A percentile compares a stretch with the other conserved stretches of the same genome.
Evolutionary conservation across 139 green algal genomes (phyloP).

Genomic region (Penium margaritaceum): DNA sequence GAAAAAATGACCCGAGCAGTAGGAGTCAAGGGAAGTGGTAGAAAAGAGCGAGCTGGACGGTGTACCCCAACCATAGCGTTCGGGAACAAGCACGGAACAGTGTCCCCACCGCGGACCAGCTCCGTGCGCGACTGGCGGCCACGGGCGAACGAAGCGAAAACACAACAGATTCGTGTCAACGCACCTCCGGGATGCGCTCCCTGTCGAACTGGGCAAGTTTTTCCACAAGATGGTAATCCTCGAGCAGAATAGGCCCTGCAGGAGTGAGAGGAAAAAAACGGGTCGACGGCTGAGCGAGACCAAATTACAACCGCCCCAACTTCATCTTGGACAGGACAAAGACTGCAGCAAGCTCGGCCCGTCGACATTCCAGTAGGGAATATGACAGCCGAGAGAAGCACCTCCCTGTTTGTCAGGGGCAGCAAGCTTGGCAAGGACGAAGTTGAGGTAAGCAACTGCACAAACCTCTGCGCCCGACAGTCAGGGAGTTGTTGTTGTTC

Average conservation of each 20-base stretch:
- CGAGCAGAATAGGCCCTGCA: slow-evolving; percentile 58
- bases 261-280: neutral
- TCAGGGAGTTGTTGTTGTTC: slow-evolving; percentile 88
- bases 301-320: neutral
- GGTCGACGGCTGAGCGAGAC: neutral
- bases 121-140: too few relatives aligned
- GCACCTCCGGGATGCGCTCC: slow-evolving; percentile 84
- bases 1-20: too few relatives aligned
- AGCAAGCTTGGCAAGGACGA: neutral
- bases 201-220: slow-evolving; percentile 93
- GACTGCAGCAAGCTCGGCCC: neutral
- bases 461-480: slow-evolving; percentile 59
- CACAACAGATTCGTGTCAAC: neutral
- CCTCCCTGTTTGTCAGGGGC: neutral
- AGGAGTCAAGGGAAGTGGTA: too few relatives aligned
- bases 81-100: too few relatives aligned
- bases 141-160: too few relatives aligned
- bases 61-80: too few relatives aligned
- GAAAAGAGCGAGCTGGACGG: too few relatives aligned
- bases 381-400: neutral
- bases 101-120: too few relatives aligned
- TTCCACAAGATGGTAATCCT: slow-evolving; percentile 90
- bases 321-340: too few relatives aligned
- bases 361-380: neutral
- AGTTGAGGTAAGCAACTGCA: neutral